These are phyloP conservation scores for Hypoxylon crocopeplum DNA, from an alignment of 495 filamentous ascomycete species.

Conservation along the genomic window DNA sequence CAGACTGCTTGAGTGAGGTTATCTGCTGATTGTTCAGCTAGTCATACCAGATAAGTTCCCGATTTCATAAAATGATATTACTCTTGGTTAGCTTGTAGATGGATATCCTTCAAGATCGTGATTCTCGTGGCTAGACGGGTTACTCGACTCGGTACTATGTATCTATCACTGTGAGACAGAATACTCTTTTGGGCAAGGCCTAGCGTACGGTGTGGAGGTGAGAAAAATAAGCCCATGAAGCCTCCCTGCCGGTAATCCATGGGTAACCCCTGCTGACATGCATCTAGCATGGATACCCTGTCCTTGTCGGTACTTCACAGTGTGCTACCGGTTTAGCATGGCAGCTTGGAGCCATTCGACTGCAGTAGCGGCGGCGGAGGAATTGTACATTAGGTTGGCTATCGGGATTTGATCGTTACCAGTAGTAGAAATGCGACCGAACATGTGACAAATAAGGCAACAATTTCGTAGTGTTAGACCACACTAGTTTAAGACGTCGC, in stretches of 20 bases:
- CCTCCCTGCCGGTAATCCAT: conserved; percentile 28
- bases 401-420: conserved; percentile 7
- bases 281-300: conserved; percentile 13
- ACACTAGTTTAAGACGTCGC: neutral
- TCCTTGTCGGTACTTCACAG: conserved; percentile 1
- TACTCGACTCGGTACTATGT: neutral
- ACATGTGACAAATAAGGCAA: conserved; percentile 17
- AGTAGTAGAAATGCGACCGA: conserved; percentile 6
- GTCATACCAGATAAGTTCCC: too few relatives aligned
- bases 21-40: too few relatives aligned
- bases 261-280: conserved; percentile 23
- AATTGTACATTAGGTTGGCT: neutral
- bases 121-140: neutral
- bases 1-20: too few relatives aligned
- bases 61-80: too few relatives aligned
- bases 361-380: conserved; percentile 6
- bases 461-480: conserved; percentile 1
- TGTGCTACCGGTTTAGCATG: neutral
- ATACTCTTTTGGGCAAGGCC: conserved; percentile 15
- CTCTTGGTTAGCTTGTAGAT: too few relatives aligned
- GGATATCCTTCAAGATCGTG: neutral
- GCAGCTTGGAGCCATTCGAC: neutral
- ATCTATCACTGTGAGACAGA: neutral
- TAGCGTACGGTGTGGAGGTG: conserved; percentile 27
- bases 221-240: conserved; percentile 16